Percentiles rank a stretch among this genome's conserved stretches.
phyloP scores from a whole-genome alignment of 108 stramenopile genomes.

The Pseudonitzschia delicatissima region DNA sequence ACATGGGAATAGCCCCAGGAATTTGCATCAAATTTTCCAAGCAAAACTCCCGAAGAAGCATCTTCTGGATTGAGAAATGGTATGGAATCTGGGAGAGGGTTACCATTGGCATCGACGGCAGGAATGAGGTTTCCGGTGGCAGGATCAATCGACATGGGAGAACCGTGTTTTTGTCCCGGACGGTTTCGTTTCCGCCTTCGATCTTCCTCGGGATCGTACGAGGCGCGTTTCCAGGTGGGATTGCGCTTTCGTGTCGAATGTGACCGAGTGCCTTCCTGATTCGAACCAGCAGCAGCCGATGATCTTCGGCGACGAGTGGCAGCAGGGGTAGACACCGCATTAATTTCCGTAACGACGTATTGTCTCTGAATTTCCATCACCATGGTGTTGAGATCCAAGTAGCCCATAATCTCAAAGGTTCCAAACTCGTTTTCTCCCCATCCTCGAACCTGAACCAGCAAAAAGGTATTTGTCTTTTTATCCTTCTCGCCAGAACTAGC shows the following conservation, averaged over 20 bases:
- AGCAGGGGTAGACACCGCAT: background rate
- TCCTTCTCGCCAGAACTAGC: background rate
- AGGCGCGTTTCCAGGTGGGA: conserved; percentile 34
- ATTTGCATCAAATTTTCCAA: background rate
- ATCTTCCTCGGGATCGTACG: conserved; percentile 19
- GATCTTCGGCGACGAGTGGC: background rate
- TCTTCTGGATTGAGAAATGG: background rate
- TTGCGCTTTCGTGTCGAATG: conserved; percentile 34
- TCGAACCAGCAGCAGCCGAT: background rate
- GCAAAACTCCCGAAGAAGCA: background rate
- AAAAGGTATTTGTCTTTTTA: background rate
- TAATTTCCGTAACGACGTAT: conserved; percentile 41
- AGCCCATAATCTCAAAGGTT: conserved; percentile 78
- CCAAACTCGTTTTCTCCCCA: conserved; percentile 79
- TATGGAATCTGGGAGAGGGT: background rate
- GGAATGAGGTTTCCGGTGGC: background rate
- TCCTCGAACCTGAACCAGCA: conserved; percentile 60
- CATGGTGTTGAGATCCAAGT: conserved; percentile 43
- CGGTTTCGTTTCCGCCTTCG: background rate
- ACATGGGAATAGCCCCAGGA: background rate
- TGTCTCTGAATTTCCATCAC: conserved; percentile 66
- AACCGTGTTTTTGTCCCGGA: too few relatives aligned
- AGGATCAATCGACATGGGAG: background rate
- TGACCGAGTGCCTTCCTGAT: conserved; percentile 14
- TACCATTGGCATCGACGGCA: background rate